phyloP scores from a whole-genome alignment of 2,329 filamentous ascomycete genomes.

The Fusarium sp. region DNA sequence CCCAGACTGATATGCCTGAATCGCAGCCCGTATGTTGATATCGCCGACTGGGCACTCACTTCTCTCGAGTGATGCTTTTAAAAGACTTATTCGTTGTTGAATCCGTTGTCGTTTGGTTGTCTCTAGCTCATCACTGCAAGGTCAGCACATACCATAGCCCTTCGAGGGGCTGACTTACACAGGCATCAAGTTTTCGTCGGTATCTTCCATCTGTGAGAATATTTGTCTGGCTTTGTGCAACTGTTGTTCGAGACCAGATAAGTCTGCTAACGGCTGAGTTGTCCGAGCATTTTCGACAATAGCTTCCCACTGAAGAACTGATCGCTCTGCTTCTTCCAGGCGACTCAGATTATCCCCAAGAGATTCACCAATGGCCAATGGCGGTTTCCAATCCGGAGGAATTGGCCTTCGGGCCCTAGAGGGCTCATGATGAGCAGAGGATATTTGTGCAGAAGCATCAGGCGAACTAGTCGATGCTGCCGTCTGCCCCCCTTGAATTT shows the following conservation, averaged over 20 bases:
- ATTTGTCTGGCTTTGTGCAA: conserved; percentile 14
- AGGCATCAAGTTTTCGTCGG: conserved; percentile 35
- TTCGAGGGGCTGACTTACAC: conserved; percentile 12
- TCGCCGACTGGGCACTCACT: conserved; percentile 11
- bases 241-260: conserved; percentile 34
- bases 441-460: background rate
- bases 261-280: conserved; percentile 30
- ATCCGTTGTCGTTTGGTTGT: conserved; percentile 34
- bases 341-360: conserved; percentile 37
- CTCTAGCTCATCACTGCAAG: conserved; percentile 36
- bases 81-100: conserved; percentile 13
- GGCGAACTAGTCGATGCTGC: background rate
- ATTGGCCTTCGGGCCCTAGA: conserved; percentile 2
- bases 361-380: conserved; percentile 35
- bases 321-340: conserved; percentile 36
- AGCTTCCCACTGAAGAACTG: conserved; percentile 39
- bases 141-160: background rate
- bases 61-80: conserved; percentile 15
- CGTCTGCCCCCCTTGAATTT: background rate
- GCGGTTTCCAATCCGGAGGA: conserved; percentile 34
- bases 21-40: conserved; percentile 33
- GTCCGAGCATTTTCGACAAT: conserved; percentile 32
- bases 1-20: conserved; percentile 31
- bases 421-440: background rate
- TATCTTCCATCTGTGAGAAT: conserved; percentile 33